These are phyloP conservation scores for Scleroderma bovista DNA, from an alignment of 768 basidiomycete genomes.

Conservation along the genomic window DNA sequence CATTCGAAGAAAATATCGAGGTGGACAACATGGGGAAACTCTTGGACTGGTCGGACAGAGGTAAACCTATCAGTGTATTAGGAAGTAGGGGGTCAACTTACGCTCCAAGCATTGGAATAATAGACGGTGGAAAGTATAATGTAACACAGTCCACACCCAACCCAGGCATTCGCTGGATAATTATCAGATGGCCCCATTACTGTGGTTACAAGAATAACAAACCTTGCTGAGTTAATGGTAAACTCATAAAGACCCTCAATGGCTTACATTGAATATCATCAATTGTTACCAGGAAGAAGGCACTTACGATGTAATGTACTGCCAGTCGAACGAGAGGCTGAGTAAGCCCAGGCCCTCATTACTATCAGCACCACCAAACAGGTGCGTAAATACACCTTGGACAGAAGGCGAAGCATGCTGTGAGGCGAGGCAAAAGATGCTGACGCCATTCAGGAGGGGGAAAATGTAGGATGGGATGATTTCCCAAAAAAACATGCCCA, in stretches of 20 bases:
- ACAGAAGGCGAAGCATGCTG: conserved; percentile 14
- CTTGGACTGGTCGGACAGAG: conserved; percentile 41
- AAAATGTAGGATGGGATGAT: conserved; percentile 42
- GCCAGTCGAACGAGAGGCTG: conserved; percentile 57
- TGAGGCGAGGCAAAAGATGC: conserved; percentile 52
- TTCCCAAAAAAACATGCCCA: conserved; percentile 50
- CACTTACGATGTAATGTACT: conserved; percentile 20
- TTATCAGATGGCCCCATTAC: not conserved
- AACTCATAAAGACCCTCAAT: conserved; percentile 36
- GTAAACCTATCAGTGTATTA: too few species aligned
- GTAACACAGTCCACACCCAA: conserved; percentile 50
- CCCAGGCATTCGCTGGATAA: conserved; percentile 48
- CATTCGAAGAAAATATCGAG: conserved; percentile 50
- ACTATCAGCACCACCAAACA: conserved; percentile 62
- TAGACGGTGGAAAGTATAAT: conserved; percentile 50
- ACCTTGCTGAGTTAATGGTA: conserved; percentile 57
- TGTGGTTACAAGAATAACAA: not conserved
- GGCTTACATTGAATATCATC: not conserved
- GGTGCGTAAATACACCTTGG: conserved; percentile 29
- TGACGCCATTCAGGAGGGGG: conserved; percentile 54
- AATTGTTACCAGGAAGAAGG: not conserved
- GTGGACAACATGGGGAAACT: conserved; percentile 57
- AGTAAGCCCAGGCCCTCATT: conserved; percentile 65
- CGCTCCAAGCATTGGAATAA: conserved; percentile 60
- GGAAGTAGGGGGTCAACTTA: conserved; percentile 18